Conservation (phyloP, 768 basidiomycete species). For the Cyclocybe cylindracea region DNA sequence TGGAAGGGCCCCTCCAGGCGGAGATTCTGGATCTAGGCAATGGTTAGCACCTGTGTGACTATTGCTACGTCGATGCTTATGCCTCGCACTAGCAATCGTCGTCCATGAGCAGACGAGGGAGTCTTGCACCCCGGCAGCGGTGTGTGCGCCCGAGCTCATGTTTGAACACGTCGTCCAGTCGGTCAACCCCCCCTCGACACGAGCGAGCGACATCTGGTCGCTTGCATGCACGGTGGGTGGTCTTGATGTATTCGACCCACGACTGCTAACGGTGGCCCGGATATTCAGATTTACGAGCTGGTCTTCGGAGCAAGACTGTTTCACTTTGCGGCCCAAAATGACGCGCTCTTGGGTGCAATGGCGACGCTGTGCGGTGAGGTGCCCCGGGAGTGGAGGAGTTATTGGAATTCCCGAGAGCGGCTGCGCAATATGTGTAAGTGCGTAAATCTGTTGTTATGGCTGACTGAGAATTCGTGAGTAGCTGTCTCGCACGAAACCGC, state of each 20-base stretch:
- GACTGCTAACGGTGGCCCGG: neutral
- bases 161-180: constrained; percentile 3
- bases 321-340: constrained; percentile 1
- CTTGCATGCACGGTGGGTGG: constrained; percentile 7
- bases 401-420: constrained; percentile 3
- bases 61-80: neutral
- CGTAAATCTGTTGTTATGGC: neutral
- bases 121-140: constrained; percentile 7
- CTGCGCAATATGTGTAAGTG: constrained; percentile 1
- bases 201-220: constrained; percentile 12
- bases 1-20: neutral
- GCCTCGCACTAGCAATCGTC: constrained; percentile 2
- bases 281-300: constrained; percentile 5
- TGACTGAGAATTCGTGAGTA: neutral
- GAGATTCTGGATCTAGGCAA: constrained; percentile 12
- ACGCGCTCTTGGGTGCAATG: constrained; percentile 2
- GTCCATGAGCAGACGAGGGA: constrained; percentile 3
- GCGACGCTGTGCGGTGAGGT: constrained; percentile 7
- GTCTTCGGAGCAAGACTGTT: constrained; percentile 8
- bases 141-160: constrained; percentile 13
- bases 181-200: constrained; percentile 5
- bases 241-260: neutral
- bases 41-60: constrained; percentile 2
- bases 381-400: constrained; percentile 3
- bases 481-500: constrained; percentile 9